Evolutionary conservation across 2,329 filamentous ascomycete genomes (phyloP).

Genomic region (Alternaria sp.): DNA sequence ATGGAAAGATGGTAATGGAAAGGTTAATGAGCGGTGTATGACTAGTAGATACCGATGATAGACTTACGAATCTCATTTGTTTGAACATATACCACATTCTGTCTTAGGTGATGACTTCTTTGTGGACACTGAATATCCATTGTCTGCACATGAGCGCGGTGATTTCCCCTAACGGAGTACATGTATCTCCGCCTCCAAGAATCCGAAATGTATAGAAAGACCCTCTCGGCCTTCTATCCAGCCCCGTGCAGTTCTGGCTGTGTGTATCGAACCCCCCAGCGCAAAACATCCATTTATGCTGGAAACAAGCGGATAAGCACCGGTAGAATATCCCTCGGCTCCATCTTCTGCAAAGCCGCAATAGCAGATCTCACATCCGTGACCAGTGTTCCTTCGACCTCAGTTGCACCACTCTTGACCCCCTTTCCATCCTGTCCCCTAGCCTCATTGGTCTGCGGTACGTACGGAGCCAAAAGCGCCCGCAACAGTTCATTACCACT

Average conservation of each 20-base stretch:
- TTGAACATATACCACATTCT: background rate
- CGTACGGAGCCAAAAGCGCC: constrained; percentile 6
- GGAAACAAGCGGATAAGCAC: constrained; percentile 19
- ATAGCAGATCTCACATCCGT: constrained; percentile 17
- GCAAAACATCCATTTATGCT: background rate
- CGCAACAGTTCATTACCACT: constrained; percentile 12
- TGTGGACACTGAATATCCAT: background rate
- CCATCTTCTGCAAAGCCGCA: constrained; percentile 8
- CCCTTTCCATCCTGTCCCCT: background rate
- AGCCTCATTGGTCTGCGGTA: background rate
- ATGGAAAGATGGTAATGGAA: background rate
- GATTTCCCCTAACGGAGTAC: too few species aligned
- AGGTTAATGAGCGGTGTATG: background rate
- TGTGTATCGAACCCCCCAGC: accelerated
- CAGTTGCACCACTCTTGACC: background rate
- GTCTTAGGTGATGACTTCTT: too few species aligned
- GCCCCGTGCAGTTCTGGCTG: accelerated
- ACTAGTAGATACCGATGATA: background rate
- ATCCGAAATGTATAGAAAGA: too few species aligned
- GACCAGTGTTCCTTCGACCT: constrained; percentile 8
- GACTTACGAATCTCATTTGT: constrained; percentile 11
- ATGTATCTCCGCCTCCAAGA: too few species aligned
- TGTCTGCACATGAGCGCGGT: too few species aligned
- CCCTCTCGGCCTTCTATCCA: background rate
- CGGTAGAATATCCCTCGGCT: constrained; percentile 14